phyloP scores from a whole-genome alignment of 2,329 filamentous ascomycete species.

The Seiridium cupressi region DNA sequence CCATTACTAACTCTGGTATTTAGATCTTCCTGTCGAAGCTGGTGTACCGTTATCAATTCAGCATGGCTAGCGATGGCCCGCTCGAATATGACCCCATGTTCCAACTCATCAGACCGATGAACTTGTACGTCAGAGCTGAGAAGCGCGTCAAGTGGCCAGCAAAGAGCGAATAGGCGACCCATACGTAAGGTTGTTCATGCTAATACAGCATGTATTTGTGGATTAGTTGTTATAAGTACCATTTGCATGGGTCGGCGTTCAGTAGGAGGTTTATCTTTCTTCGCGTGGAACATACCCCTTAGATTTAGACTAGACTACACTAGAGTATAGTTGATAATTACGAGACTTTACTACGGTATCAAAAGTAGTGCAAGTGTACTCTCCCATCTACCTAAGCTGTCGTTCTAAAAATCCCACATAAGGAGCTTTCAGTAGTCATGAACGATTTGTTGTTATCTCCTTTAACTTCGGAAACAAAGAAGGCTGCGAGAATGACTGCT shows the following conservation, averaged over 20 bases:
- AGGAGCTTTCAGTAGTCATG: too few species aligned
- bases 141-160: conserved; percentile 47
- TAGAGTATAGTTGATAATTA: not conserved
- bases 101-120: conserved; percentile 54
- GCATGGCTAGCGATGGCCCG: conserved; percentile 44
- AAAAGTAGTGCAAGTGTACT: not conserved
- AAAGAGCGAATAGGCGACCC: conserved; percentile 8
- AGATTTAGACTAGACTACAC: not conserved
- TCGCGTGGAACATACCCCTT: not conserved
- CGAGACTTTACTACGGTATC: not conserved
- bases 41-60: conserved; percentile 57
- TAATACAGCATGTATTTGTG: not conserved
- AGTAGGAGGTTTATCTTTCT: not conserved
- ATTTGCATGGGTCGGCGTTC: conserved; percentile 1
- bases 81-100: conserved; percentile 61
- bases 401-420: too few species aligned
- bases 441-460: too few species aligned
- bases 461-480: too few species aligned
- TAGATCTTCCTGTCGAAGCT: conserved; percentile 55
- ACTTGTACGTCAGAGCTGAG: conserved; percentile 51
- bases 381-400: too few species aligned
- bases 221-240: not conserved
- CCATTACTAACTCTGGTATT: conserved; percentile 55
- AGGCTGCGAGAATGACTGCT: too few species aligned
- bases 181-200: not conserved